Base-by-base conservation (phyloP, 768 basidiomycete species). In the Bullera alba region DNA sequence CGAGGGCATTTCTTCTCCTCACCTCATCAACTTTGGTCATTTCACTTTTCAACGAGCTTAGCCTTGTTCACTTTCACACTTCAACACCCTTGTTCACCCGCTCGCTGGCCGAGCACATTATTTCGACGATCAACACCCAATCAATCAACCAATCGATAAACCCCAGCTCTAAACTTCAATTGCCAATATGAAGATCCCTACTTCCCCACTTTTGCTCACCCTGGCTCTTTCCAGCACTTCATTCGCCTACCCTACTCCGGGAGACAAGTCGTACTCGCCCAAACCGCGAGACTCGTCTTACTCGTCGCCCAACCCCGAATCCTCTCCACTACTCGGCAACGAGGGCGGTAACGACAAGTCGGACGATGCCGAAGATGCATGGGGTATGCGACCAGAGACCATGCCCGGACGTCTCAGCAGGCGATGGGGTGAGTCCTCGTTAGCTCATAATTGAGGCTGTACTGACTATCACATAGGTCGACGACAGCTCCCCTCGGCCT, bases 111-210 rank as follows among this genome's bases (percentile, higher is more conserved):
- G n/a, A n/a, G n/a, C n/a, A n/a, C n/a, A n/a, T n/a, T n/a, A n/a
- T n/a, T n/a, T n/a, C n/a, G n/a, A n/a, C n/a, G n/a, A n/a, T n/a
- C n/a, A n/a, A n/a, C n/a, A n/a, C n/a, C n/a, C 42, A 43, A 17
- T 22, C 41, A 2, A 19, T 26, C 44, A 46, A 43, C 30, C 32
- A 26, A n/a, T 21, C 41, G 27, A n/a, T 49, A 38, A 29, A 43
- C 21, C 37, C 17, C 25, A 38, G 23, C 34, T 26, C 15, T 5
- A 14, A 17, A 7, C 46, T 28, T 22, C 36, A 27, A 26, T 42
- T 17, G 43, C 12, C 14, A 3, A 51, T 2, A 63, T 63, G 61
- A 63, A 63, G 46, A 53, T 63, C 58, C 46, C 61, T 23, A 56
- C 61, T 14, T 57, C 55, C n/a, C 56, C 61, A 10, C 50, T 63